Evolutionary conservation across 2,329 filamentous ascomycete species (phyloP), one percentile per base, ranked within the genome.

Genomic region (Conoideocrella luteorostrata): DNA sequence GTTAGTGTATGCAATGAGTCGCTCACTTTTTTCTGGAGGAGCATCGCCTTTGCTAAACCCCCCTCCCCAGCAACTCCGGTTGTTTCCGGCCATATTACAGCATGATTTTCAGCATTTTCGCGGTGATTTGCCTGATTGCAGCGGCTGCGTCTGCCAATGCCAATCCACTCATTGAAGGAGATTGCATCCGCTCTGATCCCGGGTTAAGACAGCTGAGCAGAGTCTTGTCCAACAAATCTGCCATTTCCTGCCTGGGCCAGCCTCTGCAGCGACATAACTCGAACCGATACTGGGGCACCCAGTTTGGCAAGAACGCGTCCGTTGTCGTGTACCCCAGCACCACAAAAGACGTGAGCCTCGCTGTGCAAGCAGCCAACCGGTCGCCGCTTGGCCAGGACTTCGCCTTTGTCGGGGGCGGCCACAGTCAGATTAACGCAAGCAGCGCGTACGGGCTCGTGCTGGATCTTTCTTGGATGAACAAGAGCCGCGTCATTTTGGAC

Each of bases 401-500:
- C n/a, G 41, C 47, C 3, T n/a, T 49, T 21, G 47, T 47, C 7
- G 36, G 47, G 3, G 47, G 47, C 13, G 35, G n/a, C 7, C 35
- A 38, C 35, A 38, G 35, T 20, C 35, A 38, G 22, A 17, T 22
- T 20, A 38, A 38, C 22, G 35, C 4, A 12, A 38, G 35, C 22
- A 38, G 35, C 9, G 37, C 44, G 18, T 42, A 39, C 20, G 47
- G 47, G 2, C 26, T 49, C 9, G 44, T 49, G 13, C 2, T 49
- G 26, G 47, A 49, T 20, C 17, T 49, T 18, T 46, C 47, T 3
- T 46, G 44, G 47, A 34, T 47, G 35, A 46, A 46, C 32, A 43
- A 29, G 20, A 40, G 44, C 5, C 22, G 28, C 5, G 11, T 49
- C 21, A 21, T 47, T 3, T 26, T 7, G 24, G 26, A 39, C 35